Percentiles rank a stretch among this genome's conserved stretches.
Conservation (phyloP, 2,329 filamentous ascomycete species). For the Arthrobotrys sinensis region DNA sequence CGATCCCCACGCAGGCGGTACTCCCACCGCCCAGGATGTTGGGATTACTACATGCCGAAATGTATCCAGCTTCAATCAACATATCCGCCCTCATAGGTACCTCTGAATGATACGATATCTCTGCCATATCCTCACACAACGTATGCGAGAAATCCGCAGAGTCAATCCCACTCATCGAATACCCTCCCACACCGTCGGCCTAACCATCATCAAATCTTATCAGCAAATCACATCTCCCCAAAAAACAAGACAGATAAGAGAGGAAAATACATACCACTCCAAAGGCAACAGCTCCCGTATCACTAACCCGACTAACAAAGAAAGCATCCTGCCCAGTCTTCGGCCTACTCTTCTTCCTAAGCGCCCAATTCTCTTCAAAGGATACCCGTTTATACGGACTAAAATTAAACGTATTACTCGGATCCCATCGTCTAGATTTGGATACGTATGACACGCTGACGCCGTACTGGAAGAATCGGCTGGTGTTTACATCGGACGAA, state of each 20-base stretch:
- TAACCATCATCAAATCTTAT: conserved; percentile 33
- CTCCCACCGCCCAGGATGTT: conserved; percentile 86
- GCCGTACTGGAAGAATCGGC: conserved; percentile 71
- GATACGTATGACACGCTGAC: conserved; percentile 82
- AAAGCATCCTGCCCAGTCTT: conserved; percentile 95
- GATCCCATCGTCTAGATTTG: conserved; percentile 79
- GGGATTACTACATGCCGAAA: conserved; percentile 81
- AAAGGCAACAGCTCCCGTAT: conserved; percentile 80
- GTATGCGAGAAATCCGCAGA: conserved; percentile 96
- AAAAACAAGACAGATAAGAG: conserved; percentile 5
- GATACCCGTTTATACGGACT: conserved; percentile 75
- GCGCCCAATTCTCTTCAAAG: conserved; percentile 69
- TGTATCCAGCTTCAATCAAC: conserved; percentile 87
- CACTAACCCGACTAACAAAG: conserved; percentile 87
- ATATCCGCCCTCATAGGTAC: conserved; percentile 67
- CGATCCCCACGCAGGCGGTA: conserved; percentile 90
- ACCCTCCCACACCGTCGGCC: conserved; percentile 95
- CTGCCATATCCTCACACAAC: conserved; percentile 92
- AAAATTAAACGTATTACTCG: conserved; percentile 81
- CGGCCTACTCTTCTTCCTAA: conserved; percentile 75
- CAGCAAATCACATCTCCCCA: conserved; percentile 9
- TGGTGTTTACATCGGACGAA: conserved; percentile 40
- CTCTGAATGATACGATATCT: conserved; percentile 76
- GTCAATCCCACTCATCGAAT: conserved; percentile 92
- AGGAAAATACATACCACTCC: conserved; percentile 73